Conservation (phyloP, 495 filamentous ascomycete species). For the Lophiostoma macrostomum region DNA sequence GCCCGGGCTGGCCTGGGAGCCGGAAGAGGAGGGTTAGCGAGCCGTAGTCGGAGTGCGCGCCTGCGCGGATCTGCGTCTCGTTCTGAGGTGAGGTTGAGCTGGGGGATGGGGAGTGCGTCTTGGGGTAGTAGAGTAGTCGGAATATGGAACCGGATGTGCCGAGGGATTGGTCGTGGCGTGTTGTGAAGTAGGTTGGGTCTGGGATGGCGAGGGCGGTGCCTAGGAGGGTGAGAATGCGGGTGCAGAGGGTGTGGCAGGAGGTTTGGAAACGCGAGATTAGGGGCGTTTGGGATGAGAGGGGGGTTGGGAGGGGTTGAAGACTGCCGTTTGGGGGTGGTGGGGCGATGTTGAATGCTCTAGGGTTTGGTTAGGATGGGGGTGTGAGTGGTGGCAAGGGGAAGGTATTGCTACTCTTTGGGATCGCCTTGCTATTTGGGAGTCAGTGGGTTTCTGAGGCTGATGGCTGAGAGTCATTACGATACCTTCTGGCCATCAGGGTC, state of each 20-base stretch:
- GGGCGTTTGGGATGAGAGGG: slow-evolving; percentile 57
- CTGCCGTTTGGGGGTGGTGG: slow-evolving; percentile 71
- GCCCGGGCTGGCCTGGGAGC: slow-evolving; percentile 72
- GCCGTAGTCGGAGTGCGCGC: slow-evolving; percentile 68
- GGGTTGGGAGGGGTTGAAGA: slow-evolving; percentile 72
- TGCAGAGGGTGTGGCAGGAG: slow-evolving; percentile 71
- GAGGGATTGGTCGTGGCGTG: slow-evolving; percentile 59
- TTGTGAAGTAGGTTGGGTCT: slow-evolving; percentile 62
- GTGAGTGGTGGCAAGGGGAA: not conserved
- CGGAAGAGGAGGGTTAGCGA: slow-evolving; percentile 73
- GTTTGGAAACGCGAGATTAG: slow-evolving; percentile 63
- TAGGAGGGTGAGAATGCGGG: slow-evolving; percentile 68
- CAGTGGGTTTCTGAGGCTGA: not conserved
- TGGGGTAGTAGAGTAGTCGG: slow-evolving; percentile 70
- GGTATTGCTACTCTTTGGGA: slow-evolving; percentile 74
- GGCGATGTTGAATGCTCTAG: slow-evolving; percentile 88
- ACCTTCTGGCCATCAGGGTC: slow-evolving; percentile 82
- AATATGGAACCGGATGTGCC: slow-evolving; percentile 71
- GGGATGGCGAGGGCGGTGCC: slow-evolving; percentile 67
- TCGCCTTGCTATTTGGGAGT: slow-evolving; percentile 66
- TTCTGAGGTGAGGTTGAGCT: slow-evolving; percentile 38
- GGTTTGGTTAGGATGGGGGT: not conserved
- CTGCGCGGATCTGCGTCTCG: slow-evolving; percentile 56
- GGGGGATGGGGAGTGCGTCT: too few relatives aligned
- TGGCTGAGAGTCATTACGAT: not conserved